Conservation (phyloP, 177 flowering plant species). For the Vitis hybrid region DNA sequence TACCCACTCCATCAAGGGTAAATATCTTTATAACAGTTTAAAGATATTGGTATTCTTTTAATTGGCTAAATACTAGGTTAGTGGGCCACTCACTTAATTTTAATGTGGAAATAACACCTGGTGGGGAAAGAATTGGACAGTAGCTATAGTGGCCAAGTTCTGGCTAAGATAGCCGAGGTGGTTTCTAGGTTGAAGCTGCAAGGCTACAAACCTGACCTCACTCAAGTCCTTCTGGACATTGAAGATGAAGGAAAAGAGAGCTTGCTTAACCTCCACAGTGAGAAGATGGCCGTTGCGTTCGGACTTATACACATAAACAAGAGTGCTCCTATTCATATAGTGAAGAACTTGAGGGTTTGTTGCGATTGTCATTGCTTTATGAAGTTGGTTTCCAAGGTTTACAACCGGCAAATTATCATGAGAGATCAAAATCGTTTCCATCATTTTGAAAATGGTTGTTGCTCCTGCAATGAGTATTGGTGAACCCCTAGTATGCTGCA, state of each 20-base stretch:
- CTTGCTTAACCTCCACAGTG: conserved; percentile 28
- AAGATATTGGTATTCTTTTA: no score
- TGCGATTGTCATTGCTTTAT: conserved; percentile 37
- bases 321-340: conserved; percentile 26
- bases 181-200: conserved; percentile 28
- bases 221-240: conserved; percentile 31
- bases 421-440: conserved; percentile 42
- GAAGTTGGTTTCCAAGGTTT: conserved; percentile 27
- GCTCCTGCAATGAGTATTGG: conserved; percentile 42
- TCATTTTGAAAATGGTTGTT: conserved; percentile 30
- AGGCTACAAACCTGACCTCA: conserved; percentile 33
- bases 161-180: conserved; percentile 26
- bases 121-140: conserved; percentile 21
- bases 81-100: no score
- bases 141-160: conserved; percentile 9
- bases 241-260: conserved; percentile 28
- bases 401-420: conserved; percentile 21
- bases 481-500: conserved; percentile 1
- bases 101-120: no score
- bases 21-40: no score
- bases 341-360: conserved; percentile 38
- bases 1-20: no score
- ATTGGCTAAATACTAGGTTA: no score
- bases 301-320: conserved; percentile 24
- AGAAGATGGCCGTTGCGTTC: conserved; percentile 39